These are phyloP conservation scores for Thielaviopsis punctulata DNA, from an alignment of 2,329 filamentous ascomycete genomes.

Conservation along the genomic window DNA sequence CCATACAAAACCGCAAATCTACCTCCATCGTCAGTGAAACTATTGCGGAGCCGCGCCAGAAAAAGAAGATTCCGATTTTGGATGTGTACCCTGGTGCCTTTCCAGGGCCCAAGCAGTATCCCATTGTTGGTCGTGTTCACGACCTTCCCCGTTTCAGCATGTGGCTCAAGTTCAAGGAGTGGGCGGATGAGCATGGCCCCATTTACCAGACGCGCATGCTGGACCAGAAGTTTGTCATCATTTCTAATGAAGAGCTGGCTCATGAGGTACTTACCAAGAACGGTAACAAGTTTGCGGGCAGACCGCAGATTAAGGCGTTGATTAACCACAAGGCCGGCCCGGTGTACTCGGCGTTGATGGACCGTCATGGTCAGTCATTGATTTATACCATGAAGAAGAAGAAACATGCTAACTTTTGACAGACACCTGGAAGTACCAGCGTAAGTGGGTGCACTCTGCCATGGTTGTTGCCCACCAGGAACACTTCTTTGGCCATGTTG, in stretches of 20 bases:
- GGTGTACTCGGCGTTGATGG: slow-evolving; percentile 32
- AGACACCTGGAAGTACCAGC: slow-evolving; percentile 31
- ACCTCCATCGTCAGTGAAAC: slow-evolving; percentile 15
- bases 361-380: slow-evolving; percentile 26
- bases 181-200: slow-evolving; percentile 25
- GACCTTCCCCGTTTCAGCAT: slow-evolving; percentile 28
- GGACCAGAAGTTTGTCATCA: slow-evolving; percentile 25
- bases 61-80: slow-evolving; percentile 14
- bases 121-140: slow-evolving; percentile 30
- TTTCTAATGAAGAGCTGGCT: slow-evolving; percentile 31
- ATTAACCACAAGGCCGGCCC: slow-evolving; percentile 31
- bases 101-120: slow-evolving; percentile 30
- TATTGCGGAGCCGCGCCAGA: not conserved
- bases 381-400: too few species aligned
- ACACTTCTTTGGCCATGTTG: slow-evolving; percentile 32
- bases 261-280: slow-evolving; percentile 31
- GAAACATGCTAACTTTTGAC: not conserved
- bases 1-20: slow-evolving; percentile 20
- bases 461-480: slow-evolving; percentile 24
- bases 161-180: slow-evolving; percentile 35
- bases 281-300: slow-evolving; percentile 31
- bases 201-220: slow-evolving; percentile 27
- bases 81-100: slow-evolving; percentile 19
- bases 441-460: slow-evolving; percentile 35
- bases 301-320: slow-evolving; percentile 32